A percentile compares a stretch with the other conserved stretches of the same genome.
phyloP scores from a whole-genome alignment of 2,329 filamentous ascomycete genomes.

The Pseudocercospora fijiensis region DNA sequence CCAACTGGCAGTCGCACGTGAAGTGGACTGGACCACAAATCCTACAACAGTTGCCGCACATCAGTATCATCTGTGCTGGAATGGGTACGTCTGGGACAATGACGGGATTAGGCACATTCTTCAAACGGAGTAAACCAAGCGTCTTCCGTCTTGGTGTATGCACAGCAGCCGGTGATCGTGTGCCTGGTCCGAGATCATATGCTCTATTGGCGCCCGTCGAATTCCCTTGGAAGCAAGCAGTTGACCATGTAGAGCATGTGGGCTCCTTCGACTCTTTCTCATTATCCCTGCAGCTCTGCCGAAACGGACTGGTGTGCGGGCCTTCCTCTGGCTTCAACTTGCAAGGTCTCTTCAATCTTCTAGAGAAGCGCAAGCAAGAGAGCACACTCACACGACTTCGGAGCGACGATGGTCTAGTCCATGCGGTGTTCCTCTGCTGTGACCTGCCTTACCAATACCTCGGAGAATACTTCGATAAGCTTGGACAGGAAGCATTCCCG shows the following conservation, averaged over 20 bases:
- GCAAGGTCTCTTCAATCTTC: constrained; percentile 52
- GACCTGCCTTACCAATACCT: constrained; percentile 65
- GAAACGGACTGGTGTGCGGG: constrained; percentile 59
- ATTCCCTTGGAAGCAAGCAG: constrained; percentile 59
- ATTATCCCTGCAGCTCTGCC: constrained; percentile 55
- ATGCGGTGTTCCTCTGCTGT: constrained; percentile 62
- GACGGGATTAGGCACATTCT: constrained; percentile 67
- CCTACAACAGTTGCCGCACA: constrained; percentile 69
- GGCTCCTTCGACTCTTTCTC: constrained; percentile 56
- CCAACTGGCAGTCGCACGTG: constrained; percentile 82
- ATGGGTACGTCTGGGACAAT: constrained; percentile 94
- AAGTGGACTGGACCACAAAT: constrained; percentile 84
- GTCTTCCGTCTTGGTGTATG: constrained; percentile 47
- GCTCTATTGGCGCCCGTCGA: constrained; percentile 51
- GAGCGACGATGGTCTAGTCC: constrained; percentile 48
- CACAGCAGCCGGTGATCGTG: constrained; percentile 57
- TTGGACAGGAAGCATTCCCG: constrained; percentile 51
- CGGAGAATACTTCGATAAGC: constrained; percentile 57
- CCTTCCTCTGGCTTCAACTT: constrained; percentile 63
- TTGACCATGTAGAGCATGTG: constrained; percentile 59
- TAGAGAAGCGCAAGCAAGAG: constrained; percentile 51
- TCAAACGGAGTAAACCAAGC: constrained; percentile 50
- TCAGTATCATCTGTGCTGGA: constrained; percentile 79
- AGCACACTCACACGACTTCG: constrained; percentile 49
- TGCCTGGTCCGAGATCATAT: constrained; percentile 59